phyloP scores from a whole-genome alignment of 2,329 filamentous ascomycete genomes.

The Calonectria henricotiae region DNA sequence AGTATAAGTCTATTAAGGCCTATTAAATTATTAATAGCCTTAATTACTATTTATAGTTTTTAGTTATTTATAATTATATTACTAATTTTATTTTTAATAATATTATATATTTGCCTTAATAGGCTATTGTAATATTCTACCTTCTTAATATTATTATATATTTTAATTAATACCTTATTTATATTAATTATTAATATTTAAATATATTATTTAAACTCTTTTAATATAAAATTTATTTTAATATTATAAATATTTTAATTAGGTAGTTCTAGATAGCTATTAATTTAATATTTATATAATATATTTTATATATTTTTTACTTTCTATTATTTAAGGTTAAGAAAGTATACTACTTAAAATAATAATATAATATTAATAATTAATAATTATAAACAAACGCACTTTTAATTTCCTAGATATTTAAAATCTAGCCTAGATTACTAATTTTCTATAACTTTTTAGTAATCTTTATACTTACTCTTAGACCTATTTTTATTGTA shows the following conservation, averaged over 20 bases:
- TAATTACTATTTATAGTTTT: not conserved
- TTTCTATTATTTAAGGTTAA: not conserved
- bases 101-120: not conserved
- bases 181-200: not conserved
- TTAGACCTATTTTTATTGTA: no score
- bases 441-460: no score
- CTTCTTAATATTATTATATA: not conserved
- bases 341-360: no score
- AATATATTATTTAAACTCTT: no score
- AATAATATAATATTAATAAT: no score
- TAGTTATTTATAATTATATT: not conserved
- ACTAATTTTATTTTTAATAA: no score
- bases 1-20: not conserved
- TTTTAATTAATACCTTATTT: not conserved
- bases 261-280: not conserved
- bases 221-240: not conserved
- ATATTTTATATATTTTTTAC: not conserved
- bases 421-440: no score
- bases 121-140: not conserved
- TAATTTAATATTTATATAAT: not conserved
- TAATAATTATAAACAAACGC: no score
- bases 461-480: no score
- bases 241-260: not conserved
- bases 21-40: not conserved
- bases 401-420: no score